Evolutionary conservation across 306 rosid genomes (phyloP), one percentile per base, ranked within the genome.

Genomic region (Sindora glabra): DNA sequence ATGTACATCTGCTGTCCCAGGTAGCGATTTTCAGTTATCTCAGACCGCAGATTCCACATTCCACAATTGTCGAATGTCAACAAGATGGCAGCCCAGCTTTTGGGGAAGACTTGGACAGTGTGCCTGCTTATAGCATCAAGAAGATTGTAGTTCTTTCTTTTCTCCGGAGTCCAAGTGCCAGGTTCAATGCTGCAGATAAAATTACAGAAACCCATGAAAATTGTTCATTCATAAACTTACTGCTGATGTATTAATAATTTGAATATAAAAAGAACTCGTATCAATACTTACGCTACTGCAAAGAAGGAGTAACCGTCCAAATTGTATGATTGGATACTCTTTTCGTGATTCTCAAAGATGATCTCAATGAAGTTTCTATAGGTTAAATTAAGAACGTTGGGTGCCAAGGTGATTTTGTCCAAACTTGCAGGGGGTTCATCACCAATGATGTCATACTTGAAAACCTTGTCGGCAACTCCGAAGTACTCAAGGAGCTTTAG

Each of bases 51-150:
- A 21, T 77, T 77, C 82, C 82, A 77, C 82, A 77, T 77, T 38
- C 82, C 82, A 6, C 69, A 75, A 48, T 72, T 77, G 59, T 77
- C 82, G n/a, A 62, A 67, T 44, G 82, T 45, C 45, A 63, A 13
- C 15, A 77, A 10, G 50, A 77, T 58, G 11, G 78, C 78, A n/a
- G 72, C 78, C 62, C 66, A 77, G 15, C 78, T 72, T 23, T 80
- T 76, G 11, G 87, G 87, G 38, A 41, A 78, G 7, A 81, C 84
- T 42, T 78, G 87, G 34, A 81, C 40, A n/a, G 84, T 74, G 64
- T 81, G 84, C 36, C 81, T 71, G 77, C 87, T 81, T 48, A 81
- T 61, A 1, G 81, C 87, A 3, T 81, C 87, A 4, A 81, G 69
- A 42, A 78, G 81, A 51, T 81, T 75, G 78, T 75, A 79, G 57